Evolutionary conservation across 78 protist species (phyloP).

Genomic region (Andalucia godoyi): DNA sequence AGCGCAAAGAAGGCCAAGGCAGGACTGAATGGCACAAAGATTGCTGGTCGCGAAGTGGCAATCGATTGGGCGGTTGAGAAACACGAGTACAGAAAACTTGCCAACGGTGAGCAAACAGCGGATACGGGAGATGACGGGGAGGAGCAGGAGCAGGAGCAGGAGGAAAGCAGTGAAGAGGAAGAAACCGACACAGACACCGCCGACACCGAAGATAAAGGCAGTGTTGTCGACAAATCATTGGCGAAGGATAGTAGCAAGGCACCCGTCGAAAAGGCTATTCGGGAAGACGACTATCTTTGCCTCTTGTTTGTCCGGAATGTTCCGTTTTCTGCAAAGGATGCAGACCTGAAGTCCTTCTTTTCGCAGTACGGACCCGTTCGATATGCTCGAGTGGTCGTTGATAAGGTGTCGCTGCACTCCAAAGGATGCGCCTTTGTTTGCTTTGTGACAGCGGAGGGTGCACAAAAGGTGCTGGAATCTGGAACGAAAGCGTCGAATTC

Average conservation of each 20-base stretch:
- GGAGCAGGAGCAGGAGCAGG: slow-evolving; percentile 6
- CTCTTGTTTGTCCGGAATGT: not conserved
- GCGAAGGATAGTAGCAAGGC: not conserved
- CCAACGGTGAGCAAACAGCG: not conserved
- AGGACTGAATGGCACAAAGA: not conserved
- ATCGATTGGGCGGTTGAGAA: not conserved
- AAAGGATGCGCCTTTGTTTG: too few species aligned
- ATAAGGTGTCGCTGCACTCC: too few species aligned
- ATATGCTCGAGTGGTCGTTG: too few species aligned
- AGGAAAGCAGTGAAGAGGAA: not conserved
- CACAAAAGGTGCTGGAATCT: too few species aligned
- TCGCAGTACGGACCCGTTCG: too few species aligned
- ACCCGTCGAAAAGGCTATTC: not conserved
- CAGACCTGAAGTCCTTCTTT: too few species aligned
- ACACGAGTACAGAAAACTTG: not conserved
- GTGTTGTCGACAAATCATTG: not conserved
- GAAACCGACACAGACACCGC: not conserved
- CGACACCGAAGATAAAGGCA: not conserved
- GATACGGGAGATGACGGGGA: not conserved
- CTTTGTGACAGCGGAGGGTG: too few species aligned
- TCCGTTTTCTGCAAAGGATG: too few species aligned
- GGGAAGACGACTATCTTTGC: too few species aligned
- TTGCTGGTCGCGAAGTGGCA: not conserved
- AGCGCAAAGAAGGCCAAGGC: not conserved
- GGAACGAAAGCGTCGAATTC: too few species aligned